These are phyloP conservation scores for Penicillium ochrochloron DNA, from an alignment of 495 filamentous ascomycete genomes.

Conservation along the genomic window DNA sequence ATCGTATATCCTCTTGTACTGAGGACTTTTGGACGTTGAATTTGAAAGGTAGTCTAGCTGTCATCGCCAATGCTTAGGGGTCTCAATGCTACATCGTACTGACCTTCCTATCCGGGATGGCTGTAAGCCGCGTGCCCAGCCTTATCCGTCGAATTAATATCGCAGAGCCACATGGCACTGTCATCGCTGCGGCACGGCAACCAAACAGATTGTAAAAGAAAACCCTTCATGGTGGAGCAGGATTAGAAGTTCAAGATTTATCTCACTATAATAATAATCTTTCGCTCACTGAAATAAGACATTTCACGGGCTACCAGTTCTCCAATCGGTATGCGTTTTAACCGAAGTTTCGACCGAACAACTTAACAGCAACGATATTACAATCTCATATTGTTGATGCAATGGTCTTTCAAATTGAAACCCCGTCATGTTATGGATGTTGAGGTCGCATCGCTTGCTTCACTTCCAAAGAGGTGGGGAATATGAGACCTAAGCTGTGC, in stretches of 20 bases:
- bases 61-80: background rate
- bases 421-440: background rate
- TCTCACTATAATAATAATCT: background rate
- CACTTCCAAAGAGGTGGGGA: background rate
- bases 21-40: background rate
- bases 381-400: background rate
- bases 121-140: background rate
- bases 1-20: background rate
- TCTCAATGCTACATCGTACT: background rate
- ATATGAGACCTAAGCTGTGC: background rate
- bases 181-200: too few relatives aligned
- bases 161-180: background rate
- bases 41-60: background rate
- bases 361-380: background rate
- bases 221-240: background rate
- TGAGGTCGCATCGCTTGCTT: background rate
- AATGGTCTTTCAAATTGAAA: background rate
- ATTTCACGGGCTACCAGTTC: background rate
- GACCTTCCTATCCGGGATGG: constrained; percentile 17
- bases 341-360: background rate
- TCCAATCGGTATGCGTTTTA: background rate
- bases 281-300: background rate
- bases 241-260: background rate
- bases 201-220: background rate
- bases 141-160: background rate